These are phyloP conservation scores for Aureobasidium sp. DNA, from an alignment of 2,329 filamentous ascomycete genomes.

Conservation along the genomic window DNA sequence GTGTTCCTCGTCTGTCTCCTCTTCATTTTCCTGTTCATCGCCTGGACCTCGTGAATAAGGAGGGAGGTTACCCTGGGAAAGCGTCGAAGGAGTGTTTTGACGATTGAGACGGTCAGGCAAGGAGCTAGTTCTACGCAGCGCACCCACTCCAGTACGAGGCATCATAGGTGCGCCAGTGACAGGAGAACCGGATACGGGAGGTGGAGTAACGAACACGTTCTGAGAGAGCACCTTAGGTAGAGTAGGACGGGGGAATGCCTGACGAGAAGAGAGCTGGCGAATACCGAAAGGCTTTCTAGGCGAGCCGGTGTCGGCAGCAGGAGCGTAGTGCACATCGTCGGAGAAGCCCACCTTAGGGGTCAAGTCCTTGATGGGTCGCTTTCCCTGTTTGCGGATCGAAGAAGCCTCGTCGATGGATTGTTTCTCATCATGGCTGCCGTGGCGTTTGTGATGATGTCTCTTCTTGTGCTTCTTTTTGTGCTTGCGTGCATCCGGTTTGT, in stretches of 20 bases:
- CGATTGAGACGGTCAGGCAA: slow-evolving; percentile 60
- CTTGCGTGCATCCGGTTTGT: slow-evolving; percentile 34
- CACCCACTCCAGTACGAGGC: slow-evolving; percentile 32
- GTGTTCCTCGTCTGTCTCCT: slow-evolving; percentile 28
- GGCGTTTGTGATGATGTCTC: slow-evolving; percentile 38
- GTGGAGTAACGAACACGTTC: slow-evolving; percentile 55
- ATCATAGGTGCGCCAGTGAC: slow-evolving; percentile 20
- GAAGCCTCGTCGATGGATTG: slow-evolving; percentile 21
- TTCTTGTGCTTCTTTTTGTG: slow-evolving; percentile 36
- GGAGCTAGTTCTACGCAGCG: slow-evolving; percentile 64
- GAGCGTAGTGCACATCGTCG: slow-evolving; percentile 28
- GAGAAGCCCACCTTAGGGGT: slow-evolving; percentile 34
- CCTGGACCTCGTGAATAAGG: neutral
- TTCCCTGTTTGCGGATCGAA: slow-evolving; percentile 16
- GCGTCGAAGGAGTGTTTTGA: slow-evolving; percentile 17
- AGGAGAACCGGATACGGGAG: slow-evolving; percentile 25
- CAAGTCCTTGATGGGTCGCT: slow-evolving; percentile 18
- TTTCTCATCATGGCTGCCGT: slow-evolving; percentile 22
- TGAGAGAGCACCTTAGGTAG: slow-evolving; percentile 62
- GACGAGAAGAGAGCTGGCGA: slow-evolving; percentile 42
- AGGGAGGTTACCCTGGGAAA: slow-evolving; percentile 5
- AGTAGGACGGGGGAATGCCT: slow-evolving; percentile 46
- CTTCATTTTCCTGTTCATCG: slow-evolving; percentile 10
- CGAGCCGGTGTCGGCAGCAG: slow-evolving; percentile 11
- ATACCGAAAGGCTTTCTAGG: slow-evolving; percentile 43